Percentiles rank a stretch among this genome's conserved stretches.
phyloP scores from a whole-genome alignment of 2,329 filamentous ascomycete species.

The Colletotrichum spaethianum region DNA sequence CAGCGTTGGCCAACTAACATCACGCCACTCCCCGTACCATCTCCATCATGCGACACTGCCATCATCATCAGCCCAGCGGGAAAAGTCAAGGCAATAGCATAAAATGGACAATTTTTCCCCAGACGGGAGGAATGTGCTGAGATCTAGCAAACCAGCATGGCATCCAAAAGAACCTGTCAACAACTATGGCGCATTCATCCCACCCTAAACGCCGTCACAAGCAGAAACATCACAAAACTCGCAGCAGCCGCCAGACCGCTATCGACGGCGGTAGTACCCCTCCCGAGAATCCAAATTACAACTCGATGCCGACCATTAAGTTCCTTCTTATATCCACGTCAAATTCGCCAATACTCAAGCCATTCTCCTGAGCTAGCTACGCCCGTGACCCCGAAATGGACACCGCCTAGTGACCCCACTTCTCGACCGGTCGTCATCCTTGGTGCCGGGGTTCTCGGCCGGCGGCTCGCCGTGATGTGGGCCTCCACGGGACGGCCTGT shows the following conservation, averaged over 20 bases:
- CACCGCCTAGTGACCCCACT: conserved; percentile 47
- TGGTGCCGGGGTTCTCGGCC: conserved; percentile 57
- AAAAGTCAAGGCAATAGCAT: not conserved
- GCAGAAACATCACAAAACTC: conserved; percentile 16
- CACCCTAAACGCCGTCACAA: conserved; percentile 3
- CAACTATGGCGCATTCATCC: conserved; percentile 34
- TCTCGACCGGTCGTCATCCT: conserved; percentile 56
- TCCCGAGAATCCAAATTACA: conserved; percentile 24
- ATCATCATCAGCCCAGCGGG: conserved; percentile 32
- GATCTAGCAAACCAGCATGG: conserved; percentile 6
- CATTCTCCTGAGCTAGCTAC: conserved; percentile 6
- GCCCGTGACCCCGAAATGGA: conserved; percentile 43
- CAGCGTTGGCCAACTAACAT: conserved; percentile 38
- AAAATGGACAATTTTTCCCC: conserved; percentile 16
- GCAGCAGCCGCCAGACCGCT: conserved; percentile 6
- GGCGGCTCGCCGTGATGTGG: conserved; percentile 54
- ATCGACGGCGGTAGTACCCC: not conserved
- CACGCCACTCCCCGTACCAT: conserved; percentile 31
- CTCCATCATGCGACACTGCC: conserved; percentile 35
- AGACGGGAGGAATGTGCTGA: not conserved
- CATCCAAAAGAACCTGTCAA: conserved; percentile 29
- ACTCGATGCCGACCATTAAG: conserved; percentile 25
- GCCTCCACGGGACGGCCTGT: conserved; percentile 48
- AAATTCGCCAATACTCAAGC: conserved; percentile 31
- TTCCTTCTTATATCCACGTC: conserved; percentile 24